phyloP scores from a whole-genome alignment of 1,284 basidiomycete genomes.

The Cronartium ribicola region DNA sequence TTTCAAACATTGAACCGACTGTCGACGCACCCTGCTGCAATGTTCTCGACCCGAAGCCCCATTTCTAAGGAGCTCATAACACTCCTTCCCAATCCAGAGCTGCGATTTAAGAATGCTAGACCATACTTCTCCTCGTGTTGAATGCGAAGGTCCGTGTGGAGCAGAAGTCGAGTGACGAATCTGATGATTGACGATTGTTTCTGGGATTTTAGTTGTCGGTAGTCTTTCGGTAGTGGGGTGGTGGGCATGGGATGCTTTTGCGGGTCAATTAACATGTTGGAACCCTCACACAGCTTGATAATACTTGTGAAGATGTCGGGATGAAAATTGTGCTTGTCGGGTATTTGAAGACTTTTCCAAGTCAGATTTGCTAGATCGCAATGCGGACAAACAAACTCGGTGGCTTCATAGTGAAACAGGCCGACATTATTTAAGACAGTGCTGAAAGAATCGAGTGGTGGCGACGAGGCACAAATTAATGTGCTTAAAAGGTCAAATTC shows the following conservation, averaged over 20 bases:
- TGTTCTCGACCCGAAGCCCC: conserved; percentile 21
- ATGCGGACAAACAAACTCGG: conserved; percentile 17
- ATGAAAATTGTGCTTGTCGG: conserved; percentile 11
- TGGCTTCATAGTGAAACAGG: conserved; percentile 23
- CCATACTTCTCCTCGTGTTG: conserved; percentile 5
- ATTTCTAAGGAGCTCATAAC: conserved; percentile 22
- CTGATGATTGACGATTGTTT: conserved; percentile 30
- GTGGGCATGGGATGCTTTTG: not conserved
- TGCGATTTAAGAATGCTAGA: conserved; percentile 15
- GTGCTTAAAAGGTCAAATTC: conserved; percentile 35
- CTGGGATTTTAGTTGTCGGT: conserved; percentile 19
- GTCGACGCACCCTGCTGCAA: conserved; percentile 39
- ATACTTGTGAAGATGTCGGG: conserved; percentile 23
- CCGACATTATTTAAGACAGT: conserved; percentile 4
- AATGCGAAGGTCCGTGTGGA: conserved; percentile 29
- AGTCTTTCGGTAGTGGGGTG: conserved; percentile 6
- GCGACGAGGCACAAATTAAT: conserved; percentile 25
- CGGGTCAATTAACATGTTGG: conserved; percentile 14
- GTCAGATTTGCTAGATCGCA: conserved; percentile 31
- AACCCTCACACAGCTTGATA: conserved; percentile 26
- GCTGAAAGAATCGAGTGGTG: not conserved
- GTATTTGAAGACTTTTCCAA: not conserved
- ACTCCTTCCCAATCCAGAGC: conserved; percentile 8
- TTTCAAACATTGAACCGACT: not conserved
- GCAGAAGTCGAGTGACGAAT: conserved; percentile 28